phyloP scores from a whole-genome alignment of 306 rosid species.

The Ammopiptanthus mongolicus region DNA sequence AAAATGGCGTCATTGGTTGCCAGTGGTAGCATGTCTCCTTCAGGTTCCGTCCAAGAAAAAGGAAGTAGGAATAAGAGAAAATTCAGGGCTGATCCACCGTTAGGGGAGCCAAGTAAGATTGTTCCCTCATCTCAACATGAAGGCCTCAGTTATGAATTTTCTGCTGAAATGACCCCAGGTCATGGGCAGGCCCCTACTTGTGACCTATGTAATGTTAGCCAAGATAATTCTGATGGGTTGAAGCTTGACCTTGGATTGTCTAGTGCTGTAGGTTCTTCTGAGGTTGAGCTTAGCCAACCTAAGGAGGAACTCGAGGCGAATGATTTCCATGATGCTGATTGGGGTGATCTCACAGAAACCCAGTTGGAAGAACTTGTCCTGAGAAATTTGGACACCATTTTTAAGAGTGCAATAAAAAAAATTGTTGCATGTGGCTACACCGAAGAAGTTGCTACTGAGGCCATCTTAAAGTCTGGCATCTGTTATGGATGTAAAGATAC shows the following conservation, averaged over 20 bases:
- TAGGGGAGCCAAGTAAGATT: constrained; percentile 51
- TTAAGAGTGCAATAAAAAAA: constrained; percentile 72
- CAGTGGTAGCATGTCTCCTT: constrained; percentile 44
- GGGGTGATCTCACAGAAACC: constrained; percentile 81
- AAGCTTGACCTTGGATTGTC: constrained; percentile 83
- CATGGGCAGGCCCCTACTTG: constrained; percentile 43
- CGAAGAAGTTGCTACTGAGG: constrained; percentile 72
- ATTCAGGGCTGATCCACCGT: constrained; percentile 88
- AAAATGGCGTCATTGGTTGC: constrained; percentile 79
- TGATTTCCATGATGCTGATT: constrained; percentile 67
- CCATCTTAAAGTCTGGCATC: constrained; percentile 74
- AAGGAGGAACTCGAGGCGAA: constrained; percentile 61
- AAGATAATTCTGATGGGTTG: constrained; percentile 59
- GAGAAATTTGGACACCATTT: constrained; percentile 57
- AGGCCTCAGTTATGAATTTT: constrained; percentile 62
- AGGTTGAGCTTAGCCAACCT: constrained; percentile 39
- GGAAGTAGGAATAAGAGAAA: constrained; percentile 92
- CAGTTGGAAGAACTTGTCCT: constrained; percentile 80
- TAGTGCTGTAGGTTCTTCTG: constrained; percentile 40
- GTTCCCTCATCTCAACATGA: constrained; percentile 53
- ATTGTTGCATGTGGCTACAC: constrained; percentile 64
- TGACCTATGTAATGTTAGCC: constrained; percentile 48
- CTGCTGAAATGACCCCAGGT: constrained; percentile 52
- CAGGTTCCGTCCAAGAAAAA: constrained; percentile 65
- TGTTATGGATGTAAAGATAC: constrained; percentile 86